A percentile compares a stretch with the other conserved stretches of the same genome.
These are phyloP conservation scores for California macrophylla DNA, from an alignment of 441 rosid species.

Conservation along the genomic window DNA sequence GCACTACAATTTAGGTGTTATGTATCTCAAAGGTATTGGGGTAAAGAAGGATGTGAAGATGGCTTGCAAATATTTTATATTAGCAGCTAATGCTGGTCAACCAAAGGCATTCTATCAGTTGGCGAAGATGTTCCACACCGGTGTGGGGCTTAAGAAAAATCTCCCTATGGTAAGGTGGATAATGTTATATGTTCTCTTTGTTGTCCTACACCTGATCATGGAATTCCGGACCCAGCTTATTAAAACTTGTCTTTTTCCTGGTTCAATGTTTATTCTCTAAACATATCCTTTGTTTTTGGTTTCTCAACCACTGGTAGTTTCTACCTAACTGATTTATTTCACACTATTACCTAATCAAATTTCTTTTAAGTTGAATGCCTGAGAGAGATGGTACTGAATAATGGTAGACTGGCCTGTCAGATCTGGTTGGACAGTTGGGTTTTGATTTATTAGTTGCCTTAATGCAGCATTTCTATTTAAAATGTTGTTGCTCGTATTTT, in stretches of 20 bases:
- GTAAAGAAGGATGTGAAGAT: constrained; percentile 76
- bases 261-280: no score
- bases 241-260: background rate
- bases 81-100: constrained; percentile 89
- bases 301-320: no score
- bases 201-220: background rate
- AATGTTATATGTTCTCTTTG: background rate
- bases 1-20: constrained; percentile 86
- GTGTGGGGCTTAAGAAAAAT: constrained; percentile 82
- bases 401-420: background rate
- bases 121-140: constrained; percentile 96
- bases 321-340: background rate
- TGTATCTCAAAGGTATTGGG: constrained; percentile 82
- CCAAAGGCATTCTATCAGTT: constrained; percentile 97
- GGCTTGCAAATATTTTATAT: constrained; percentile 59
- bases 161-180: constrained; percentile 49
- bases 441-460: background rate
- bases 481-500: background rate
- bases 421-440: background rate
- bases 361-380: background rate
- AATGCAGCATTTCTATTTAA: background rate
- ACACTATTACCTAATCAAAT: background rate
- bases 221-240: background rate
- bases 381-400: background rate
- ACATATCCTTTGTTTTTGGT: background rate